Conservation (phyloP, 1,284 basidiomycete species). For the Tylopilus sp. region DNA sequence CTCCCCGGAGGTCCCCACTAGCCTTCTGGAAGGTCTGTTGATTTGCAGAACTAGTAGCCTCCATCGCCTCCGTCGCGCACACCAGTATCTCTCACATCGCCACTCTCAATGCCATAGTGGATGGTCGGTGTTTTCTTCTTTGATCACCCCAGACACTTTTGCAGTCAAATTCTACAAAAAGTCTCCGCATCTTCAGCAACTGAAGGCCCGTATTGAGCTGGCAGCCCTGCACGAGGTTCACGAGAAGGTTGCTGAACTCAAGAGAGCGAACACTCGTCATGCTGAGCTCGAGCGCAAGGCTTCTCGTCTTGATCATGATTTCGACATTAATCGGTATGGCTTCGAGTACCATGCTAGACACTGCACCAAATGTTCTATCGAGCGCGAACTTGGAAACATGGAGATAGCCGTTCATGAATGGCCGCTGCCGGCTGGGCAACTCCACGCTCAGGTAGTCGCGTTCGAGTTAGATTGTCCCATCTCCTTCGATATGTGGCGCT, state of each 20-base stretch:
- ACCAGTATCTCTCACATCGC: neutral
- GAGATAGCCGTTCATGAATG: neutral
- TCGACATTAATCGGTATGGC: neutral
- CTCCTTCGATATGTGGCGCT: neutral
- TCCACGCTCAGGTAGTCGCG: neutral
- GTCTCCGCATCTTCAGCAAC: neutral
- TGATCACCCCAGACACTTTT: neutral
- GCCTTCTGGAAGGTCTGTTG: neutral
- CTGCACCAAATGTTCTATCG: constrained; percentile 33
- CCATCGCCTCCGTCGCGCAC: neutral
- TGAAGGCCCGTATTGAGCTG: neutral
- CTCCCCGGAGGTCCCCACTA: neutral
- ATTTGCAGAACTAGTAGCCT: neutral
- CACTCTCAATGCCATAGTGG: neutral
- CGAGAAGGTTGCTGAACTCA: neutral
- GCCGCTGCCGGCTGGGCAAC: neutral
- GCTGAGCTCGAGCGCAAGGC: constrained; percentile 12
- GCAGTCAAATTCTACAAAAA: neutral
- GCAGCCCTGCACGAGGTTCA: neutral
- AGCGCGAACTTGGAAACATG: constrained; percentile 13
- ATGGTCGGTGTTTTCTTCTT: neutral
- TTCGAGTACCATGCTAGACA: neutral
- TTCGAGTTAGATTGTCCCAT: neutral
- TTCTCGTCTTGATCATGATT: neutral
- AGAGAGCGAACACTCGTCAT: neutral